phyloP scores from a whole-genome alignment of 306 rosid species.

The Cicer pinnatifidum region DNA sequence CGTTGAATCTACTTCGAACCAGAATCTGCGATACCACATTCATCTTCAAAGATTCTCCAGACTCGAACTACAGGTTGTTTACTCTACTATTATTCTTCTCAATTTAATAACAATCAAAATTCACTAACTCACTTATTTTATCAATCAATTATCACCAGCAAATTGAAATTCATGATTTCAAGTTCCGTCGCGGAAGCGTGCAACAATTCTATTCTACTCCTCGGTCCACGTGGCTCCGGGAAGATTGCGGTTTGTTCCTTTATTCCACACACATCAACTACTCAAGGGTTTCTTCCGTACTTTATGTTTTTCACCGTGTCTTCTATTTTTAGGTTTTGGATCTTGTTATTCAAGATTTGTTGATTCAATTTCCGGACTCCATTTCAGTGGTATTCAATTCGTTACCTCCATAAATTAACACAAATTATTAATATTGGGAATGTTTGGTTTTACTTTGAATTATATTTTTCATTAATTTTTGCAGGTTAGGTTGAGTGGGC shows the following conservation, averaged over 20 bases:
- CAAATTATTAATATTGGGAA: neutral
- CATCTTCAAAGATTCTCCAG: slow-evolving; percentile 58
- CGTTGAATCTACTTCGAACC: slow-evolving; percentile 62
- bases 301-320: neutral
- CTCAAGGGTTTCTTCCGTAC: slow-evolving; percentile 1
- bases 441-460: slow-evolving; percentile 32
- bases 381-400: slow-evolving; percentile 69
- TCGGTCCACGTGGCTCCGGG: slow-evolving; percentile 92
- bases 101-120: neutral
- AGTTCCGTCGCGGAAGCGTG: slow-evolving; percentile 86
- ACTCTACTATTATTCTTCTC: slow-evolving; percentile 13
- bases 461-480: slow-evolving; percentile 13
- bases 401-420: slow-evolving; percentile 13
- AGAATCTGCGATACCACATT: slow-evolving; percentile 68
- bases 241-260: slow-evolving; percentile 65
- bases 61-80: slow-evolving; percentile 62
- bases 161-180: slow-evolving; percentile 78
- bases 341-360: slow-evolving; percentile 72
- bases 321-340: slow-evolving; percentile 69
- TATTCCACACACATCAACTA: neutral
- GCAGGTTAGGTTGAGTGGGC: slow-evolving; percentile 87
- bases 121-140: slow-evolving; percentile 18
- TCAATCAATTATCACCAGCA: slow-evolving; percentile 50
- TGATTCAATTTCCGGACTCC: slow-evolving; percentile 65
- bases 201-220: slow-evolving; percentile 86